A percentile compares a stretch with the other conserved stretches of the same genome.
These are phyloP conservation scores for Smithsoniella earleae DNA, from an alignment of 163 green algal genomes.

Conservation along the genomic window DNA sequence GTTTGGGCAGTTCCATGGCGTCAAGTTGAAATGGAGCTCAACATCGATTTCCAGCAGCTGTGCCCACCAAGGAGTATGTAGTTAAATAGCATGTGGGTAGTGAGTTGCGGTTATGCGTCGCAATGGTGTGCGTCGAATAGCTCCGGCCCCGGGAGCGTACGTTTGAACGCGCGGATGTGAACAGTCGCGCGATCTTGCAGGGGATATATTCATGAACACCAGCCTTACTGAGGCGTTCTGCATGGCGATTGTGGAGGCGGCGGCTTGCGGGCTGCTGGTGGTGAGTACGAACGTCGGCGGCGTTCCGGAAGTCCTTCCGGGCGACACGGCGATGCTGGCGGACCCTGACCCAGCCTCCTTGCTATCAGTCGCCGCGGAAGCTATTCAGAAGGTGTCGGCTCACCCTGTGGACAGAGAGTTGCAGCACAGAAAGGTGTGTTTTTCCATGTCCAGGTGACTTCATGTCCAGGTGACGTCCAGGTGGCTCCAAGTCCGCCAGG, in stretches of 20 bases:
- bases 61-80: too few relatives aligned
- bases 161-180: too few relatives aligned
- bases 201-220: constrained; percentile 87
- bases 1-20: too few relatives aligned
- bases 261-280: constrained; percentile 74
- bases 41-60: too few relatives aligned
- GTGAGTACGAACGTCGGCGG: constrained; percentile 84
- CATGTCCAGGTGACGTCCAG: background rate
- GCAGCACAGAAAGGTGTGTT: constrained; percentile 46
- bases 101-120: background rate
- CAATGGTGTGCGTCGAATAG: background rate
- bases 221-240: constrained; percentile 95
- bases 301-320: constrained; percentile 82
- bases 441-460: background rate
- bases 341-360: constrained; percentile 49
- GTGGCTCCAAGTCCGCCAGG: background rate
- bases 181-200: too few relatives aligned
- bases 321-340: constrained; percentile 60
- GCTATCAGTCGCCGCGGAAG: constrained; percentile 39
- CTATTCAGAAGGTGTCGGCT: constrained; percentile 33
- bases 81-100: too few relatives aligned
- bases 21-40: too few relatives aligned
- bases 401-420: constrained; percentile 35
- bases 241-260: constrained; percentile 92
- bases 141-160: too few relatives aligned